A percentile compares a stretch with the other conserved stretches of the same genome.
Evolutionary conservation across 768 basidiomycete species (phyloP).

Genomic region (Heimioporus sp.): DNA sequence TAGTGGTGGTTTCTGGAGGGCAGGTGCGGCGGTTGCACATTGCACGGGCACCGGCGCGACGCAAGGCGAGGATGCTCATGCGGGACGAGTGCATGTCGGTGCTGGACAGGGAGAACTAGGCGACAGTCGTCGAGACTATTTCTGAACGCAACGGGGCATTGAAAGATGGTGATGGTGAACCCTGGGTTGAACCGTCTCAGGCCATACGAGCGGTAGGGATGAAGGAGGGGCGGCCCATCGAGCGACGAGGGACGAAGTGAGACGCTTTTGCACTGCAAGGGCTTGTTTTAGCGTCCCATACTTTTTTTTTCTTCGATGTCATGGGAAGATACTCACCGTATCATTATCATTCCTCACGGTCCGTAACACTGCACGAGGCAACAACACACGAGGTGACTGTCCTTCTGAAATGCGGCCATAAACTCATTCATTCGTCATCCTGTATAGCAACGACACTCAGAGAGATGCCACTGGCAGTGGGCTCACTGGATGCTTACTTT

Average conservation of each 20-base stretch:
- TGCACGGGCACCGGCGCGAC: slow-evolving; percentile 84
- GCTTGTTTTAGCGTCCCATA: no score
- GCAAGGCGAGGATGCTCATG: slow-evolving; percentile 70
- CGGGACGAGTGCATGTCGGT: slow-evolving; percentile 98
- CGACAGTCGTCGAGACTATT: slow-evolving; percentile 82
- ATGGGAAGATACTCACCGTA: no score
- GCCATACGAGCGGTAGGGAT: slow-evolving; percentile 87
- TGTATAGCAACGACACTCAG: no score
- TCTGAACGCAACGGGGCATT: slow-evolving; percentile 55
- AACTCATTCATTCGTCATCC: no score
- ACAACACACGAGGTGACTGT: no score
- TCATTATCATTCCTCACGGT: no score
- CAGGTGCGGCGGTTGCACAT: slow-evolving; percentile 94
- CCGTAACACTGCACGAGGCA: no score
- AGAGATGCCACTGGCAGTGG: no score
- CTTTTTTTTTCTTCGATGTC: no score
- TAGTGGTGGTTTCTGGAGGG: slow-evolving; percentile 89
- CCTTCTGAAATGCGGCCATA: no score
- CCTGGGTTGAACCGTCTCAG: slow-evolving; percentile 77
- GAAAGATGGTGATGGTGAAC: slow-evolving; percentile 84
- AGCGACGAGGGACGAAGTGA: slow-evolving; percentile 76
- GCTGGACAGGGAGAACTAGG: slow-evolving; percentile 82
- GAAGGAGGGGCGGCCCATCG: slow-evolving; percentile 70
- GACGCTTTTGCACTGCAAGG: slow-evolving; percentile 62
- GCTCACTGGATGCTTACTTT: no score